phyloP scores from a whole-genome alignment of 257 asterid genomes.

The Mitragyna speciosa region DNA sequence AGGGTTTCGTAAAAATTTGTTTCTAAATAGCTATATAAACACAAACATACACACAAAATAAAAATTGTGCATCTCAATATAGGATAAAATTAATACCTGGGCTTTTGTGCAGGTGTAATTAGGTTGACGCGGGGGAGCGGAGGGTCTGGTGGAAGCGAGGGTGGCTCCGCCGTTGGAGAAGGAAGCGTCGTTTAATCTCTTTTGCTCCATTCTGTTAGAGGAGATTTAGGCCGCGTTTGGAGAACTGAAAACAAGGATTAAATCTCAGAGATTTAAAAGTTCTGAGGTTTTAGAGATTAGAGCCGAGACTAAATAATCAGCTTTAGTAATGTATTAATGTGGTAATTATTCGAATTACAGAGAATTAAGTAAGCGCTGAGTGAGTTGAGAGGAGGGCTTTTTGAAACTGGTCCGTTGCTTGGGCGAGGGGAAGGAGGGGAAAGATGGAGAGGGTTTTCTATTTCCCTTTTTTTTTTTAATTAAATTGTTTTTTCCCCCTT shows the following conservation, averaged over 20 bases:
- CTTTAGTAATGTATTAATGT: too few relatives aligned
- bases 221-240: not conserved
- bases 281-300: not conserved
- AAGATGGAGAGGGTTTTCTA: not conserved
- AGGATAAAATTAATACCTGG: constrained; percentile 19
- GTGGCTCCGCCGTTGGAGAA: constrained; percentile 33
- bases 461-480: not conserved
- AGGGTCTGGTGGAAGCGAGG: constrained; percentile 9
- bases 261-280: not conserved
- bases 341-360: too few relatives aligned
- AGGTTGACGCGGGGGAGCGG: constrained; percentile 35
- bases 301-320: too few relatives aligned
- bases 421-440: too few relatives aligned
- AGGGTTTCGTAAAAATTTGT: not conserved
- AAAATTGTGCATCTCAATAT: not conserved
- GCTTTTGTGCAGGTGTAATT: constrained; percentile 48
- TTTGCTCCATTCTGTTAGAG: constrained; percentile 33
- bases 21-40: too few relatives aligned
- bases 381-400: constrained; percentile 3
- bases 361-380: too few relatives aligned
- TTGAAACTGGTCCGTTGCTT: constrained; percentile 11
- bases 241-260: not conserved
- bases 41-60: not conserved
- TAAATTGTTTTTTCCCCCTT: not conserved
- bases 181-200: constrained; percentile 41